Conservation (phyloP, 2,329 filamentous ascomycete genomes). For the Talaromyces sp. region DNA sequence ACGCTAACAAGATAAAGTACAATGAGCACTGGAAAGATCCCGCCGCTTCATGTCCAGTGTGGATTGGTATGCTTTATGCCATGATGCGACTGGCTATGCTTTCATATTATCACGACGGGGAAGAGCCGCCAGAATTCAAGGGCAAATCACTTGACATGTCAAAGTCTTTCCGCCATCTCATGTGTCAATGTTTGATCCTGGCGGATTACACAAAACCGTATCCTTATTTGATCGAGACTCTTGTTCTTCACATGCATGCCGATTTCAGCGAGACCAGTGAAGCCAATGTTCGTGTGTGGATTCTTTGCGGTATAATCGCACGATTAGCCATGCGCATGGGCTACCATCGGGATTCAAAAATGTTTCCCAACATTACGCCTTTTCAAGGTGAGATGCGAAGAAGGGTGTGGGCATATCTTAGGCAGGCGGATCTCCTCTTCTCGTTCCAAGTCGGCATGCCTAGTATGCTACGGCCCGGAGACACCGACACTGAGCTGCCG, state of each 20-base stretch:
- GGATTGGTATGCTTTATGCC: conserved; percentile 60
- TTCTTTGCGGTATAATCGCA: conserved; percentile 58
- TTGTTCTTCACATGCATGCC: conserved; percentile 60
- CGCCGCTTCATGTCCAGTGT: conserved; percentile 55
- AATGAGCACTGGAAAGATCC: conserved; percentile 61
- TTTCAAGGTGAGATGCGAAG: conserved; percentile 60
- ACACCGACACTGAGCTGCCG: conserved; percentile 61
- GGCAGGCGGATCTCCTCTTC: conserved; percentile 61
- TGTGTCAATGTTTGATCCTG: conserved; percentile 60
- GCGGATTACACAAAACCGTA: conserved; percentile 64
- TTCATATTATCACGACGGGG: conserved; percentile 59
- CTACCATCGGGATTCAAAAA: conserved; percentile 60
- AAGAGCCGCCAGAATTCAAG: conserved; percentile 61
- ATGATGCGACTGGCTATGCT: conserved; percentile 64
- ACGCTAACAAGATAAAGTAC: conserved; percentile 44
- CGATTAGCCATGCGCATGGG: conserved; percentile 65
- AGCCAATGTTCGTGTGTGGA: conserved; percentile 58
- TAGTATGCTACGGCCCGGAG: conserved; percentile 61
- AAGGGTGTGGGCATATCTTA: conserved; percentile 48
- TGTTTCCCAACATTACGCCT: conserved; percentile 56
- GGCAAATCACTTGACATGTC: conserved; percentile 52
- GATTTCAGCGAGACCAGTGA: conserved; percentile 59
- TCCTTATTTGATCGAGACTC: conserved; percentile 57
- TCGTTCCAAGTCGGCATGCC: conserved; percentile 67
- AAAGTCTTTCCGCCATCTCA: conserved; percentile 49